Conservation (phyloP, 2,329 filamentous ascomycete species). For the Dothideomycetidae sp. region DNA sequence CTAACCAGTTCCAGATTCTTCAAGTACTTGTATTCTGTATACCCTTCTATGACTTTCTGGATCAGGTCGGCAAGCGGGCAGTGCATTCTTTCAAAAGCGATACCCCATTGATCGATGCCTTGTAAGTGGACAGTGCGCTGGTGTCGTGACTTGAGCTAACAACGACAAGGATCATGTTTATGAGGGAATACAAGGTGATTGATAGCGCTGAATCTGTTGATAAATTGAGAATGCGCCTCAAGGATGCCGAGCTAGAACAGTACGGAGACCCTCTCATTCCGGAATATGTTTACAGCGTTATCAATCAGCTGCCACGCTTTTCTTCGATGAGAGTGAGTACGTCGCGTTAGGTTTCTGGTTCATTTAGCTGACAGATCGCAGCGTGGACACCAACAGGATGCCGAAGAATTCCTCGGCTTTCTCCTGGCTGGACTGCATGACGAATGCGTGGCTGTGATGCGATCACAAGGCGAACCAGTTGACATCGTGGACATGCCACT, state of each 20-base stretch:
- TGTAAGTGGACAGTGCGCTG: constrained; percentile 44
- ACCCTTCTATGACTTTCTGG: constrained; percentile 88
- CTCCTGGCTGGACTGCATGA: constrained; percentile 85
- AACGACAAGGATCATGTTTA: constrained; percentile 68
- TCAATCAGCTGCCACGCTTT: constrained; percentile 74
- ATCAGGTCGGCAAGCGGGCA: constrained; percentile 70
- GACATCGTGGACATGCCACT: constrained; percentile 15
- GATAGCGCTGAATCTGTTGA: constrained; percentile 63
- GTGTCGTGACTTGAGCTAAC: constrained; percentile 8
- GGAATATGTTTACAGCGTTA: constrained; percentile 89
- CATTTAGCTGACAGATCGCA: constrained; percentile 26
- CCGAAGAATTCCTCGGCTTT: constrained; percentile 91
- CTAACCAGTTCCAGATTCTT: constrained; percentile 52
- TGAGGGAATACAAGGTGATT: constrained; percentile 79
- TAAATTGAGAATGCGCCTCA: constrained; percentile 57
- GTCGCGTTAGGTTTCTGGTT: neutral
- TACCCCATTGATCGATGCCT: constrained; percentile 82
- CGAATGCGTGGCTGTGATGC: constrained; percentile 70
- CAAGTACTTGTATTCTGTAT: constrained; percentile 90
- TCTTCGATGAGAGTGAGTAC: constrained; percentile 70
- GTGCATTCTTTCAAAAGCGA: constrained; percentile 89
- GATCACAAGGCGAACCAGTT: constrained; percentile 22
- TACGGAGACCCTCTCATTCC: constrained; percentile 86
- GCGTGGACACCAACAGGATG: constrained; percentile 94
- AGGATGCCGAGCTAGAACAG: constrained; percentile 70